Base-by-base conservation (phyloP, 257 asterid species). In the Cordia subcordata region DNA sequence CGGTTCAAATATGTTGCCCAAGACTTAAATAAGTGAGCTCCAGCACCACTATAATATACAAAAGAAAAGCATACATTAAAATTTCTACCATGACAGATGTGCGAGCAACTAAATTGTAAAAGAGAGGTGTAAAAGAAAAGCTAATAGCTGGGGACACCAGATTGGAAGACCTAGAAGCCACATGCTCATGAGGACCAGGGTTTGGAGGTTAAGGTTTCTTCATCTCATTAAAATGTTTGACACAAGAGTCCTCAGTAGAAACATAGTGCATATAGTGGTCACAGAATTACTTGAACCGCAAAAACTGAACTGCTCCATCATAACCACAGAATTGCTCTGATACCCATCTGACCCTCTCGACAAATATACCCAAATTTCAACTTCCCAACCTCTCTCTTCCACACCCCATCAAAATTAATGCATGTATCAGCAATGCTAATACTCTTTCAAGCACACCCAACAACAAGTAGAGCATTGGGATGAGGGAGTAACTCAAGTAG, bases 1-100 rank as follows among this genome's bases (percentile, higher is more conserved):
- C 97, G 95, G 69, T 92, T 92, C 75, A 92, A 56, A 68, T 78
- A 84, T 12, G 80, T 79, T 0, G 90, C 83, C 99, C 99, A 92
- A 16, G 99, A 89, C 85, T 84, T 92, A 81, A 92, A 92, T 76
- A 88, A 78, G 75, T 88, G 97, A 76, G 99, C 99, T 67, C 99
- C 99, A 77, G 99, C 99, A 51, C 99, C 99, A 73, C 97, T 92
- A 88, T 64, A 70, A 64, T 58, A 53, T 46, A 49, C 15, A 74
- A 44, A 57, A 55, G 37, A 46, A 62, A 15, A 39, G 55, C 59
- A 42, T 35, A 17, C 23, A 66, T 73, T 57, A 77, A 49, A 64
- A 47, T 62, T 11, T 52, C n/a, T 5, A 20, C 14, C 13, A 52
- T 20, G 37, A 52, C 16, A n/a, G 8, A 13, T 49, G 15, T 49